Conservation (phyloP, 352 stramenopile species). For the Phytopythium cucurbitacearum region DNA sequence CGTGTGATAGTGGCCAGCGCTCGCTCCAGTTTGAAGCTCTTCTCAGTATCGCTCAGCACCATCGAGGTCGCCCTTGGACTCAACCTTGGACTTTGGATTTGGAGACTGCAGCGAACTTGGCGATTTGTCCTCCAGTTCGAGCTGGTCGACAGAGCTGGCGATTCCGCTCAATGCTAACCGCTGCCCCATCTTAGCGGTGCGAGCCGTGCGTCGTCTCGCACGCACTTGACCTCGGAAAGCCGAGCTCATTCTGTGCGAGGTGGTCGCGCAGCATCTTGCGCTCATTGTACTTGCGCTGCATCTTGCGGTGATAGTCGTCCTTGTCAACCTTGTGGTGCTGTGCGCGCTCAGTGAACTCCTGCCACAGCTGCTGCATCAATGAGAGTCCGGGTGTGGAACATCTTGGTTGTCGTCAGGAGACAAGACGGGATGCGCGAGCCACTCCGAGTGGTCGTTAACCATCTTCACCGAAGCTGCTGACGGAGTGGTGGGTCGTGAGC, state of each 20-base stretch:
- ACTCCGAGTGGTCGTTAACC: not conserved
- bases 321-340: slow-evolving; percentile 36
- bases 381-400: slow-evolving; percentile 16
- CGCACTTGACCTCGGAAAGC: slow-evolving; percentile 20
- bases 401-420: not conserved
- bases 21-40: slow-evolving; percentile 49
- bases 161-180: slow-evolving; percentile 8
- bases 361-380: slow-evolving; percentile 53
- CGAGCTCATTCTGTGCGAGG: slow-evolving; percentile 19
- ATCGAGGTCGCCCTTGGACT: slow-evolving; percentile 1
- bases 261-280: slow-evolving; percentile 47
- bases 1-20: slow-evolving; percentile 39
- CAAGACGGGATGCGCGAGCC: not conserved
- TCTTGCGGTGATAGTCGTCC: slow-evolving; percentile 61
- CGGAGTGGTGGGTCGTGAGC: slow-evolving; percentile 12
- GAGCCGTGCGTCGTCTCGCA: slow-evolving; percentile 35
- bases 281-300: slow-evolving; percentile 70
- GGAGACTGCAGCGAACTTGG: not conserved
- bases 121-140: not conserved
- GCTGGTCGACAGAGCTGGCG: too few relatives aligned
- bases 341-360: slow-evolving; percentile 51
- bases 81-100: not conserved
- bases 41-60: slow-evolving; percentile 26
- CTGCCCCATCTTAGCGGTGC: slow-evolving; percentile 10
- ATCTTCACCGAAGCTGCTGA: not conserved